Evolutionary conservation across 2,329 filamentous ascomycete genomes (phyloP), one percentile per base, ranked within the genome.

Genomic region (Elsinoe australis): DNA sequence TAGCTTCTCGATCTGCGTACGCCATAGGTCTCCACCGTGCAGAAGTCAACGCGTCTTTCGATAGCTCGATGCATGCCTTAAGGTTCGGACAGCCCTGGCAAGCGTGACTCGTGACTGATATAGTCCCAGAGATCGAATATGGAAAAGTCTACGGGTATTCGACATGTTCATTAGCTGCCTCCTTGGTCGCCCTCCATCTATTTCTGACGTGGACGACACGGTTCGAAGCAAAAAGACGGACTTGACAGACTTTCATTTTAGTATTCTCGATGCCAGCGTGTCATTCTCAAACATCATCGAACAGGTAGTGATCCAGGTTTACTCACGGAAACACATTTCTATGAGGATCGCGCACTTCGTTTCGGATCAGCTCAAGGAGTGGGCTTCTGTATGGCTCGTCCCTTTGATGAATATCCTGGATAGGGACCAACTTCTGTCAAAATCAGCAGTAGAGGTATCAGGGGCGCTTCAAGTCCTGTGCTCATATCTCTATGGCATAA

Each of bases 401-500:
- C 51, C 46, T 1, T 47, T 67, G 8, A 56, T 59, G 8, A 58
- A 65, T 15, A 55, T 51, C 5, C 21, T 38, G 3, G 32, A 24
- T 15, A 14, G 12, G 9, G 17, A 26, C 34, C 26, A 18, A 12
- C 12, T 22, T 14, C 8, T 3, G 9, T 15, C n/a, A 17, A 32
- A 5, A 18, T 19, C 60, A 10, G 59, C 53, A 0, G 49, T 65
- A 31, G 61, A 56, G 22, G 62, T 62, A 7, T 56, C 72, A 5
- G 70, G 71, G 2, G 67, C 71, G 4, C 71, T 70, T 14, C 72
- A 74, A 34, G 65, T 71, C 1, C 64, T 75, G 8, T 70, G 70
- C 24, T 67, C 71, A 3, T 76, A 75, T 51, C 74, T 74, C 54
- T 76, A 73, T 61, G 72, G 70, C 1, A 74, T 76, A 31, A 74